phyloP scores from a whole-genome alignment of 257 asterid genomes.

The Eustoma russellianum region DNA sequence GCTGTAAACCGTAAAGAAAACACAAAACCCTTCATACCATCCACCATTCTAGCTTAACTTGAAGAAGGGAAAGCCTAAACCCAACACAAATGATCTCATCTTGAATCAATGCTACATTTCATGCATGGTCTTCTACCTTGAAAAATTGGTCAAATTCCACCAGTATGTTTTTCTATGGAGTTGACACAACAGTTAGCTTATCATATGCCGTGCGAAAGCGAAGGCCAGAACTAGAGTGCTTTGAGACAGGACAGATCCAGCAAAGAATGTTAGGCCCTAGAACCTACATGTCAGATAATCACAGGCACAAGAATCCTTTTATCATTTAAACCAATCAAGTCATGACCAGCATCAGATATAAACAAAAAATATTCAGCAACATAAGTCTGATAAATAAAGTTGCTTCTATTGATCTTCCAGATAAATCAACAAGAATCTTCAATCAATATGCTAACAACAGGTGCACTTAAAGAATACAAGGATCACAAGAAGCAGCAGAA shows the following conservation, averaged over 20 bases:
- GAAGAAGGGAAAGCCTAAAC: not conserved
- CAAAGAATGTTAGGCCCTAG: conserved; percentile 61
- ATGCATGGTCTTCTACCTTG: conserved; percentile 1
- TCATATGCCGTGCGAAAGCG: conserved; percentile 51
- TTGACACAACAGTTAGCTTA: conserved; percentile 18
- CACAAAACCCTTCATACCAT: not conserved
- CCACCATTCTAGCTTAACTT: not conserved
- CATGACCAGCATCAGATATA: no score
- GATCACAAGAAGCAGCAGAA: not conserved
- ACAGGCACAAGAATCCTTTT: not conserved
- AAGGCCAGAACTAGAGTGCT: conserved; percentile 66
- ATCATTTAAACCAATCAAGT: no score
- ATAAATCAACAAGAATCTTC: not conserved
- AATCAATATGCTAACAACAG: not conserved
- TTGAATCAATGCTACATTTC: not conserved
- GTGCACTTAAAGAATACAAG: not conserved
- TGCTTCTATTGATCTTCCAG: not conserved
- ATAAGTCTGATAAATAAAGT: no score
- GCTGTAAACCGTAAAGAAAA: conserved; percentile 1
- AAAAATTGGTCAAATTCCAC: not conserved
- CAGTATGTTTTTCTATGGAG: conserved; percentile 13
- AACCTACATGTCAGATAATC: conserved; percentile 37
- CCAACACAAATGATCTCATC: not conserved
- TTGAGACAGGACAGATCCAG: conserved; percentile 62
- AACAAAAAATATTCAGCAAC: no score